Conservation (phyloP, 164 flowering plant species). For the grape (Vitis vinifera) region DNA sequence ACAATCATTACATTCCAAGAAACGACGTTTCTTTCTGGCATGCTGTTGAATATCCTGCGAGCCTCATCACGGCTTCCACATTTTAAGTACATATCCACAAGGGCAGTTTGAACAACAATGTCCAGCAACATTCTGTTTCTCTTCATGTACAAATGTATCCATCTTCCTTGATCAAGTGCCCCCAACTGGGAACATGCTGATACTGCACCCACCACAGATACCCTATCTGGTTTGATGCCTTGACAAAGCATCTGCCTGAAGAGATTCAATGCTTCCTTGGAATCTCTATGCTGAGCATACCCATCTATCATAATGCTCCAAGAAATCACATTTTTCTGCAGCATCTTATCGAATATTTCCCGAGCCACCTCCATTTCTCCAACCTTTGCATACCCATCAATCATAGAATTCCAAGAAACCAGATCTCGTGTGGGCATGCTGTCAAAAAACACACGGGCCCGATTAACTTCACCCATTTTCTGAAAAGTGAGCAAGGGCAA, state of each 20-base stretch:
- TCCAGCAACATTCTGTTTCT: constrained; percentile 23
- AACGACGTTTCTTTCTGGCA: constrained; percentile 27
- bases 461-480: constrained; percentile 26
- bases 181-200: constrained; percentile 23
- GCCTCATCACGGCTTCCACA: constrained; percentile 38
- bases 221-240: constrained; percentile 30
- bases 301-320: constrained; percentile 49
- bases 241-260: constrained; percentile 36
- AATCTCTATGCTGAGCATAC: constrained; percentile 26
- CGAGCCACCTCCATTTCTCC: constrained; percentile 37
- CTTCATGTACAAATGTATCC: constrained; percentile 36
- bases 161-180: constrained; percentile 30
- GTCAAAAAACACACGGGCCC: constrained; percentile 32
- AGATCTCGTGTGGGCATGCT: constrained; percentile 33
- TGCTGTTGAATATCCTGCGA: constrained; percentile 18
- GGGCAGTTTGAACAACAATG: constrained; percentile 33
- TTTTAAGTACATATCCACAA: constrained; percentile 46
- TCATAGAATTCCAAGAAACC: constrained; percentile 44
- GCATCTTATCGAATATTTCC: constrained; percentile 33
- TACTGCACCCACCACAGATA: constrained; percentile 25
- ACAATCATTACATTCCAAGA: constrained; percentile 41
- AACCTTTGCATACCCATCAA: constrained; percentile 25
- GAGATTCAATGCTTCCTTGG: constrained; percentile 29
- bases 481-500: constrained; percentile 10
- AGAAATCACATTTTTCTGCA: constrained; percentile 28